These are phyloP conservation scores for Paecilomyces dactylethromorphus DNA, from an alignment of 2,329 filamentous ascomycete genomes.

Conservation along the genomic window DNA sequence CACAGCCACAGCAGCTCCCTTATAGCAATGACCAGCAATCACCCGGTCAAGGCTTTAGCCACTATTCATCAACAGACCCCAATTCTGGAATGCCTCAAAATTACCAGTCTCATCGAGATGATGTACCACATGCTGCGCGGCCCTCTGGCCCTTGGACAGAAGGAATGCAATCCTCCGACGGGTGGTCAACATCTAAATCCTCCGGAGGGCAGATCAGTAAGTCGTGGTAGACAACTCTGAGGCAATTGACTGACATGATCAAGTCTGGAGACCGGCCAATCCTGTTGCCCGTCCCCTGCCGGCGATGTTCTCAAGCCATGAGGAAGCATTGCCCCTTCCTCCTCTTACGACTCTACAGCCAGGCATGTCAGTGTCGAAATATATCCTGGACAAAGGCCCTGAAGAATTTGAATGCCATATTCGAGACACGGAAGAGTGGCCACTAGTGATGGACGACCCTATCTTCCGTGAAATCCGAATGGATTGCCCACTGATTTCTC, in stretches of 20 bases:
- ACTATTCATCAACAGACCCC: not conserved
- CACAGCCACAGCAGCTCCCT: constrained; percentile 3
- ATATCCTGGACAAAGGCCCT: constrained; percentile 38
- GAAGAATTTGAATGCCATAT: constrained; percentile 42
- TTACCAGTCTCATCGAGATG: constrained; percentile 5
- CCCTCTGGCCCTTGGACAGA: constrained; percentile 12
- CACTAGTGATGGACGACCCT: constrained; percentile 43
- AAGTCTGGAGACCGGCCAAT: constrained; percentile 13
- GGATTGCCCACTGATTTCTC: constrained; percentile 33
- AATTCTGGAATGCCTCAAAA: constrained; percentile 1
- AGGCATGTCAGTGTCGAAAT: constrained; percentile 44
- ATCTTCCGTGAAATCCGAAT: constrained; percentile 42
- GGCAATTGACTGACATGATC: not conserved
- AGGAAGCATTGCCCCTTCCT: constrained; percentile 18
- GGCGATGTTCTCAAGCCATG: constrained; percentile 16
- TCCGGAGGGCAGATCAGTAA: constrained; percentile 10
- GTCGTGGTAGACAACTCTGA: not conserved
- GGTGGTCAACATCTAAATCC: constrained; percentile 6
- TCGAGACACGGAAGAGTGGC: constrained; percentile 45
- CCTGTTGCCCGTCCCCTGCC: constrained; percentile 19
- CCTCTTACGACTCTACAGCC: constrained; percentile 12
- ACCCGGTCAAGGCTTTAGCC: constrained; percentile 2
- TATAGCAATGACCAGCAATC: constrained; percentile 1
- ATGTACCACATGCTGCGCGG: constrained; percentile 4
- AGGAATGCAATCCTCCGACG: constrained; percentile 6